Evolutionary conservation across 2,329 filamentous ascomycete species (phyloP).

Genomic region (Verticillium alfalfae): DNA sequence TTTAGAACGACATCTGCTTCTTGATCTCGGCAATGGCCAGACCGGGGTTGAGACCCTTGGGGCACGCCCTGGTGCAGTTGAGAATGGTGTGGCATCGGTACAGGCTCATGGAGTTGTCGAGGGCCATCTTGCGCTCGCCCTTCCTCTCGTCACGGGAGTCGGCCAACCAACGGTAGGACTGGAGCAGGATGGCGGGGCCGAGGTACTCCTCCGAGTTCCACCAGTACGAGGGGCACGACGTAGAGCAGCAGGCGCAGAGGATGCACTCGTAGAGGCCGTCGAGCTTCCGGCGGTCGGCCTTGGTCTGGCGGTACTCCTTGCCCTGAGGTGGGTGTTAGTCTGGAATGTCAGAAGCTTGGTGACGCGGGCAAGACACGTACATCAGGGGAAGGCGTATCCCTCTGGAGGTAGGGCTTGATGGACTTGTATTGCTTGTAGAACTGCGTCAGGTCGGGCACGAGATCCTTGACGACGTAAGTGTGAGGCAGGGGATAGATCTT

Average conservation of each 20-base stretch:
- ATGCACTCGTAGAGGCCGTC: slow-evolving; percentile 99
- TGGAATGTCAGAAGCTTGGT: background rate
- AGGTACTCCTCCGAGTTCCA: slow-evolving; percentile 99
- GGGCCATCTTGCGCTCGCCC: slow-evolving; percentile 77
- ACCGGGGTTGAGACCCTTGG: slow-evolving; percentile 96
- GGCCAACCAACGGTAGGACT: slow-evolving; percentile 96
- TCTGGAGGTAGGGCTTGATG: slow-evolving; percentile 97
- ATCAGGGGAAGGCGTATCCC: slow-evolving; percentile 76
- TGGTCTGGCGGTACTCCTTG: slow-evolving; percentile 85
- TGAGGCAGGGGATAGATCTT: slow-evolving; percentile 98
- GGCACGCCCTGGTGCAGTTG: slow-evolving; percentile 96
- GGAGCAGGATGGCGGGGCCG: slow-evolving; percentile 89
- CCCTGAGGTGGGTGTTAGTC: slow-evolving; percentile 48
- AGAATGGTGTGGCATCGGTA: slow-evolving; percentile 99
- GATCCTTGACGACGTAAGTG: slow-evolving; percentile 98
- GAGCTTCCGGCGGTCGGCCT: slow-evolving; percentile 90
- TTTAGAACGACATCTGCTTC: slow-evolving; percentile 77
- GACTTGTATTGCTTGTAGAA: slow-evolving; percentile 99
- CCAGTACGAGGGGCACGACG: slow-evolving; percentile 99
- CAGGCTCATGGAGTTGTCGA: slow-evolving; percentile 98
- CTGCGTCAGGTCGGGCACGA: slow-evolving; percentile 93
- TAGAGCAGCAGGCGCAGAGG: slow-evolving; percentile 98
- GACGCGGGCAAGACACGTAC: slow-evolving; percentile 45
- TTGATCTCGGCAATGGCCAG: slow-evolving; percentile 96
- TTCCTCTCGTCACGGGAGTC: slow-evolving; percentile 92